Conservation (phyloP, 768 basidiomycete genomes). For the Boletus patriciae region DNA sequence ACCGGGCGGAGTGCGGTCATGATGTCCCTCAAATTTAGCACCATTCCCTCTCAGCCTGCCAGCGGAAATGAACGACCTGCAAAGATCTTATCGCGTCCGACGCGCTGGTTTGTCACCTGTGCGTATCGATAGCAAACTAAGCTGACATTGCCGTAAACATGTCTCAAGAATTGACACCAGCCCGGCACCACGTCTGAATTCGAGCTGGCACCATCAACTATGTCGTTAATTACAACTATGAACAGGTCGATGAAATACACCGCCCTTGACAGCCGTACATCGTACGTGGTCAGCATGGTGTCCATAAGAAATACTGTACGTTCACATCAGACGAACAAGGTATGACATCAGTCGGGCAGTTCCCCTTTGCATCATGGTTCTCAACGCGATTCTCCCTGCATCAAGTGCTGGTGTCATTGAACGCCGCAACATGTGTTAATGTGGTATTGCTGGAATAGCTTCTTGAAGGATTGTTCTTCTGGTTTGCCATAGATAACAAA, state of each 20-base stretch:
- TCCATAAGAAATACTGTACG: background rate
- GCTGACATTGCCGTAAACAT: background rate
- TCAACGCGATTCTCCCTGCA: background rate
- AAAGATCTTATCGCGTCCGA: slow-evolving; percentile 2
- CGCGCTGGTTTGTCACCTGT: background rate
- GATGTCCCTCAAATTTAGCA: slow-evolving; percentile 9
- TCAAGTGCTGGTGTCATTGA: no score
- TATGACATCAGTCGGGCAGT: background rate
- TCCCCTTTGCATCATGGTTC: background rate
- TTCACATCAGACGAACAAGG: background rate
- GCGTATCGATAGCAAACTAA: background rate
- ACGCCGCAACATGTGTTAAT: no score
- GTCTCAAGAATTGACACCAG: background rate
- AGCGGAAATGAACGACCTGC: slow-evolving; percentile 16
- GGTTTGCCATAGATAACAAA: no score
- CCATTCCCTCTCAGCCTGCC: slow-evolving; percentile 2
- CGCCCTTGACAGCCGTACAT: background rate
- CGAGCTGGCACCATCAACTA: no score
- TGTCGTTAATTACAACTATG: background rate
- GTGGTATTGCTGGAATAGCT: no score
- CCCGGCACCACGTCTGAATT: background rate
- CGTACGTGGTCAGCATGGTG: no score
- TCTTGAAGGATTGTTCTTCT: no score
- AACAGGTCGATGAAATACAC: slow-evolving; percentile 1
- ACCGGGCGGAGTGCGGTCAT: slow-evolving; percentile 8